phyloP scores from a whole-genome alignment of 257 asterid genomes.

The Eustoma russellianum region DNA sequence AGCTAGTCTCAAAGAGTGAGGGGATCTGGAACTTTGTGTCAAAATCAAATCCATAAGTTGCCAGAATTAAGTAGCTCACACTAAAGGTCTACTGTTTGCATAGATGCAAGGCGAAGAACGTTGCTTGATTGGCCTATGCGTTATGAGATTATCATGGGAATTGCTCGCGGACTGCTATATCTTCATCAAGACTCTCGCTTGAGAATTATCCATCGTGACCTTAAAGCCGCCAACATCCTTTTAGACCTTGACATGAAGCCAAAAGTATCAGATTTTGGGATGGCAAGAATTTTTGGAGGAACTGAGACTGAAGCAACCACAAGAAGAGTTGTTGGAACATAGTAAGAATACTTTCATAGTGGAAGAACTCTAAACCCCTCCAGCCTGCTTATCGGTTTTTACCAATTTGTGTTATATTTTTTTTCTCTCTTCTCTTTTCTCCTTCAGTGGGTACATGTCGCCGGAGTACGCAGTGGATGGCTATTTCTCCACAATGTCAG shows the following conservation, averaged over 20 bases:
- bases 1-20: too few species aligned
- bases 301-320: constrained; percentile 18
- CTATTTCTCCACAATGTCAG: constrained; percentile 22
- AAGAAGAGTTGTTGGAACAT: constrained; percentile 25
- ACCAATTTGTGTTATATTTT: too few species aligned
- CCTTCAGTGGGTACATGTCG: constrained; percentile 30
- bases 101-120: constrained; percentile 4
- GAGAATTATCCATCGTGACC: constrained; percentile 40
- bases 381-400: neutral
- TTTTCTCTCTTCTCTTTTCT: neutral
- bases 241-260: constrained; percentile 36
- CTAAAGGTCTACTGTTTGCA: neutral
- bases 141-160: constrained; percentile 26
- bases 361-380: neutral
- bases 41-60: neutral
- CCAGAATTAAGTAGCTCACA: neutral
- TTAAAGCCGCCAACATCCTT: constrained; percentile 35
- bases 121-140: constrained; percentile 16
- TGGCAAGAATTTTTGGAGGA: constrained; percentile 35
- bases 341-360: constrained; percentile 10
- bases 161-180: constrained; percentile 38
- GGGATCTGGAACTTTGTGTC: neutral
- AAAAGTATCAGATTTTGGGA: constrained; percentile 41
- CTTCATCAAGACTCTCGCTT: constrained; percentile 41
- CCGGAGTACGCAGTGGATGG: constrained; percentile 29